Evolutionary conservation across 371 early-diverging fungal genomes (phyloP).

Genomic region (Mortierella sp.): DNA sequence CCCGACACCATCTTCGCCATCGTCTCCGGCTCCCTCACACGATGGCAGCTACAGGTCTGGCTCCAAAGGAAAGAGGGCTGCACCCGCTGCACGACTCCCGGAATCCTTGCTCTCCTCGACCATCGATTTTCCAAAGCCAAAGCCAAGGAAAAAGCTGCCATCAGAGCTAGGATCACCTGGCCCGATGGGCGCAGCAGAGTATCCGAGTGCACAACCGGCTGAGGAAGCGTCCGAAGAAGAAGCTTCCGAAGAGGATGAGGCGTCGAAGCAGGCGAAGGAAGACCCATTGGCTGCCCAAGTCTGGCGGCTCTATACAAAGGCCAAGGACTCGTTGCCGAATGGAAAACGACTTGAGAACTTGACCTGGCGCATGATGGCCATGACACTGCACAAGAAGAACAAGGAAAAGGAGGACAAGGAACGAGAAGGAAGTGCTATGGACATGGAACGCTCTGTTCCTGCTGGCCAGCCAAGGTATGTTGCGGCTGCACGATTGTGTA

Average conservation of each 20-base stretch:
- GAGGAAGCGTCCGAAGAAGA: constrained; percentile 47
- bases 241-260: constrained; percentile 61
- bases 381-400: constrained; percentile 64
- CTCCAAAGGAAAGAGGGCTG: constrained; percentile 33
- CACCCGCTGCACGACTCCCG: constrained; percentile 29
- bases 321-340: constrained; percentile 73
- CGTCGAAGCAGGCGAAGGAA: constrained; percentile 55
- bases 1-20: constrained; percentile 50
- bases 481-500: background rate
- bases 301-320: constrained; percentile 78
- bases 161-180: constrained; percentile 49
- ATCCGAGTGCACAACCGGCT: constrained; percentile 8
- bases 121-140: constrained; percentile 53
- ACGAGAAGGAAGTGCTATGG: constrained; percentile 38
- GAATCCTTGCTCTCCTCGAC: constrained; percentile 53
- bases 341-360: constrained; percentile 75
- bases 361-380: constrained; percentile 80
- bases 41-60: constrained; percentile 44
- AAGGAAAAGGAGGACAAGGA: constrained; percentile 53
- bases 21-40: constrained; percentile 52
- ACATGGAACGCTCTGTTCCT: constrained; percentile 29
- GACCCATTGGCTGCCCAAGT: constrained; percentile 71
- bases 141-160: constrained; percentile 50
- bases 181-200: constrained; percentile 22
- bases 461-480: constrained; percentile 48